Evolutionary conservation across 2,329 filamentous ascomycete genomes (phyloP), one percentile per base, ranked within the genome.

Genomic region (Fusarium verrucosum): DNA sequence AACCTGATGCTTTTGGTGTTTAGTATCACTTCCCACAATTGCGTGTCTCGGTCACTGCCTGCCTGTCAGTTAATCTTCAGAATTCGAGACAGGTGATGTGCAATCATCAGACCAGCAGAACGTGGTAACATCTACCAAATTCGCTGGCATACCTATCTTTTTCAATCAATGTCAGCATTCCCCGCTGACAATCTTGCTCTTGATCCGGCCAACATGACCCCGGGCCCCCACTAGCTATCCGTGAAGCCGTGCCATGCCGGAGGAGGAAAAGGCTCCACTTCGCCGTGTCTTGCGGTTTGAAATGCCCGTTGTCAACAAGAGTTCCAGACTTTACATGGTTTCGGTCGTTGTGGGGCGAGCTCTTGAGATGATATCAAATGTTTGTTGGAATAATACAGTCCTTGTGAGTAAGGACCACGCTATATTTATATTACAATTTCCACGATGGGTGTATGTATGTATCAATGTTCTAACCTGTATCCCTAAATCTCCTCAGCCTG

Each of bases 381-480:
- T 17, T 42, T 36, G 10, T 17, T 42, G 26, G 37, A 30, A 33
- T 26, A 52, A 54, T 37, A 38, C 23, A 47, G 35, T 52, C 56
- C 54, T 19, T 13, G 36, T n/a, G 7, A 47, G 36, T n/a, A 5
- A 47, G 47, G 51, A 53, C 53, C 19, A 35, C n/a, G 49, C 25
- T 72, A 44, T 55, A 58, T 68, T 64, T 58, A 63, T 63, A 41
- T 45, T 72, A 68, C 57, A 68, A 45, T 50, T 38, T 60, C 54
- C 44, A 37, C 40, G n/a, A 53, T 43, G 42, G 60, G 58, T 69
- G 23, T 6, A 13, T 69, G 23, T 6, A 13, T 30, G 51, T 53
- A 46, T 63, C 59, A 70, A 46, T 69, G 69, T 55, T 71, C 70
- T 62, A 72, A 61, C 41, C 69, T 70, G 19, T 62, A 63, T 60